These are phyloP conservation scores for Lichtheimia ramosa DNA, from an alignment of 371 early-diverging fungal genomes.

Conservation along the genomic window DNA sequence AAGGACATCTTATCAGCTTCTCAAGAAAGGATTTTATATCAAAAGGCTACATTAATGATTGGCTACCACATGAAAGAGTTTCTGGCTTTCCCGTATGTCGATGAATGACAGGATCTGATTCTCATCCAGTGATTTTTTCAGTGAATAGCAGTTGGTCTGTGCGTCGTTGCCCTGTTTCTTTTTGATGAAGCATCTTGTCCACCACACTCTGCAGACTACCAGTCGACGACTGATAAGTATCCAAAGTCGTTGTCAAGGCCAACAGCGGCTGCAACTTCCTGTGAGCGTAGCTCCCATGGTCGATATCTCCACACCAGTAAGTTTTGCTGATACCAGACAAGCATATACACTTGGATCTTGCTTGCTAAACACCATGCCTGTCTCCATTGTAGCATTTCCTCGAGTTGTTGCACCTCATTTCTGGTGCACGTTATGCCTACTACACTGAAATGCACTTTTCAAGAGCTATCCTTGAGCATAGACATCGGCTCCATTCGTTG, in stretches of 20 bases:
- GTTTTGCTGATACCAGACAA: not conserved
- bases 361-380: not conserved
- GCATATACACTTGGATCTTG: not conserved
- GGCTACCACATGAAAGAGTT: not conserved
- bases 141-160: not conserved
- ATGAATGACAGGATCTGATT: no score
- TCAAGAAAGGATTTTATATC: no score
- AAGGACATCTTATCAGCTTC: no score
- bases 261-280: conserved; percentile 30
- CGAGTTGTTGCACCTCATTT: conserved; percentile 68
- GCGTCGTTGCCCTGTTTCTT: no score
- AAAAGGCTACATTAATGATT: not conserved
- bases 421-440: conserved; percentile 57
- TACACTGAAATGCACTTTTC: conserved; percentile 82
- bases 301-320: conserved; percentile 72
- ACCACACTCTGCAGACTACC: not conserved
- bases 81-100: no score
- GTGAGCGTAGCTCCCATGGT: conserved; percentile 84
- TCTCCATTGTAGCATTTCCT: conserved; percentile 52
- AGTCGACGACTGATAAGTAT: not conserved
- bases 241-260: not conserved
- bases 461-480: conserved; percentile 61
- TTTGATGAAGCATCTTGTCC: no score
- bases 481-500: conserved; percentile 40
- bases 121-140: not conserved